Base-by-base conservation (phyloP, 768 basidiomycete genomes). In the Kwoniella botswanensis region DNA sequence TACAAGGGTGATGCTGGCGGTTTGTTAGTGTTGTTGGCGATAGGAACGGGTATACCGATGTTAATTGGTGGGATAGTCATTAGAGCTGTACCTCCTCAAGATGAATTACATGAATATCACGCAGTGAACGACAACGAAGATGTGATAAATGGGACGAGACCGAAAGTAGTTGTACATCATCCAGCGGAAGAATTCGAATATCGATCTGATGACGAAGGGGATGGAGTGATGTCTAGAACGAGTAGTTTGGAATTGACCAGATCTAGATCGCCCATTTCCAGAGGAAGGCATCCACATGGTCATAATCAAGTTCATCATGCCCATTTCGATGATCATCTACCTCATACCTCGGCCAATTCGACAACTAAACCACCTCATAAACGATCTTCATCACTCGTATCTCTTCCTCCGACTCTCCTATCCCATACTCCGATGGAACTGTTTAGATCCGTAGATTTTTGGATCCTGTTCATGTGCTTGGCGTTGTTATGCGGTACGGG, bases 21-120 rank as follows among this genome's bases (percentile, higher is more conserved):
- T 1, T 91, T 96, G 76, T 84, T 98, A 1, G 86, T 91, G 0
- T 83, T 93, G 4, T 88, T 97, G 5, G 88, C 90, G 0, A 72
- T 93, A 2, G 94, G 94, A 1, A 94, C 93, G 0, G 86, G 92
- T 0, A 74, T 90, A 1, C 92, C 92, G 0, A 91, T 94, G 89
- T 80, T 93, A 43, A 73, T 92, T n/a, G 93, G 92, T 2, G 87
- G 89, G 65, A 88, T 93, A 79, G 84, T 90, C 63, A 86, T 95
- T 42, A 87, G 88, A n/a, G 87, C 88, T 6, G 86, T 95, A 10
- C 90, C 92, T 5, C 85, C 79, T 18, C n/a, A 42, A 17, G 50
- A 61, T 15, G 46, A 53, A 6, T 50, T 53, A 60, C 64, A 56
- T 2, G 10, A 60, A 1, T 15, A 35, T 22, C n/a, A 57, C 18